Conservation (phyloP, 1,284 basidiomycete genomes). For the Trichosporon sp. region DNA sequence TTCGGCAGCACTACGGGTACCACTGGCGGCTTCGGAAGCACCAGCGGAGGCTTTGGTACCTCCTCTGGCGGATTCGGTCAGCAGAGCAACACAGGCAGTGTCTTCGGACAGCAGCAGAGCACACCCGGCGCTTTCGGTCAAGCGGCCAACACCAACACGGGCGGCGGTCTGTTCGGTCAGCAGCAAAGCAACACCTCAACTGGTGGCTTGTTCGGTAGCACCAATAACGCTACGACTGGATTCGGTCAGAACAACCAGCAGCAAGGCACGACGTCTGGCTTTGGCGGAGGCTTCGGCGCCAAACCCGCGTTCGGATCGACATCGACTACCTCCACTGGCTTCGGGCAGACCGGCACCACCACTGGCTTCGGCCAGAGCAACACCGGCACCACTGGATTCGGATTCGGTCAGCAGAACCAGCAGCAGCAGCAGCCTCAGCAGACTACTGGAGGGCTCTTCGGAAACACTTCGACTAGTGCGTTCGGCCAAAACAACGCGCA, state of each 20-base stretch:
- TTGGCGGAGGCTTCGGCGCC: conserved; percentile 36
- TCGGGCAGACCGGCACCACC: conserved; percentile 18
- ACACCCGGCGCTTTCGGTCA: conserved; percentile 41
- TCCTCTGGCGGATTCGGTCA: conserved; percentile 37
- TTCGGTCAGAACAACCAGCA: conserved; percentile 35
- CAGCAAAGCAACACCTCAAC: conserved; percentile 38
- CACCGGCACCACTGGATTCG: conserved; percentile 16
- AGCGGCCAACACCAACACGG: conserved; percentile 25
- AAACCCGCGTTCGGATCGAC: conserved; percentile 42
- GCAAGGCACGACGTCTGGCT: conserved; percentile 43
- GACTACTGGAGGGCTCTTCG: conserved; percentile 30
- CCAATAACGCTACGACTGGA: background rate
- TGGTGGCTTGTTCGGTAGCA: conserved; percentile 29
- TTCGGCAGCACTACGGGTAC: conserved; percentile 3
- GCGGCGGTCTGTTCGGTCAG: conserved; percentile 18
- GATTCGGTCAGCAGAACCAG: conserved; percentile 23
- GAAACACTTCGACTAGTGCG: conserved; percentile 5
- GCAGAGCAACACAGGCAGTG: conserved; percentile 37
- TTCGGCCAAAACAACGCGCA: conserved; percentile 38
- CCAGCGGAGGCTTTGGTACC: conserved; percentile 14
- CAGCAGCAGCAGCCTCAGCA: conserved; percentile 41
- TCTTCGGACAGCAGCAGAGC: conserved; percentile 37
- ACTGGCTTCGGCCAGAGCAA: conserved; percentile 45
- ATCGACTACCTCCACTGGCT: conserved; percentile 11
- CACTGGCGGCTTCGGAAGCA: conserved; percentile 37